phyloP scores from a whole-genome alignment of 2,329 filamentous ascomycete genomes.

The Cucurbitaria berberidis region DNA sequence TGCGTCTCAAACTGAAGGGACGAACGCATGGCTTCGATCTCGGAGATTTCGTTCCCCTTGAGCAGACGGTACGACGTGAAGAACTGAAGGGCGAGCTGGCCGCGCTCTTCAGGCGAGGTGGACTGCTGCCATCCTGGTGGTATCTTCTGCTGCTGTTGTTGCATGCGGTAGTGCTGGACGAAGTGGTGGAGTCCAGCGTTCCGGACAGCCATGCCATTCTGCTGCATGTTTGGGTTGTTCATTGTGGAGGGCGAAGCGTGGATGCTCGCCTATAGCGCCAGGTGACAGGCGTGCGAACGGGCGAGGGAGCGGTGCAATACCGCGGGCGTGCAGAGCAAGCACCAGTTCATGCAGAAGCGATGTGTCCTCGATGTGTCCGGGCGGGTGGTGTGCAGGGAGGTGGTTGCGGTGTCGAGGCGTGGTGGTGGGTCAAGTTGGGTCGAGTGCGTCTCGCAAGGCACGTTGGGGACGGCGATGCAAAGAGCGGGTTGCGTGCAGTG shows the following conservation, averaged over 20 bases:
- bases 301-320: slow-evolving; percentile 24
- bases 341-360: slow-evolving; percentile 29
- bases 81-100: slow-evolving; percentile 40
- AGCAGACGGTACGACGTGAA: slow-evolving; percentile 42
- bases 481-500: neutral
- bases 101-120: slow-evolving; percentile 39
- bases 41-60: slow-evolving; percentile 38
- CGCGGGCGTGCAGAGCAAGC: slow-evolving; percentile 19
- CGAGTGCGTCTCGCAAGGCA: neutral
- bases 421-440: slow-evolving; percentile 3
- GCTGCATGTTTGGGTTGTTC: slow-evolving; percentile 45
- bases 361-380: too few species aligned
- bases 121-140: slow-evolving; percentile 44
- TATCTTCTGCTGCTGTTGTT: slow-evolving; percentile 34
- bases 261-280: slow-evolving; percentile 1
- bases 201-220: slow-evolving; percentile 29
- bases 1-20: slow-evolving; percentile 40
- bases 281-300: slow-evolving; percentile 5
- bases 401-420: slow-evolving; percentile 3
- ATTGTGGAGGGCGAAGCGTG: slow-evolving; percentile 25
- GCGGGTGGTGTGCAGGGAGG: neutral
- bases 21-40: slow-evolving; percentile 35
- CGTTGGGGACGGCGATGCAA: neutral
- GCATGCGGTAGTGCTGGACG: slow-evolving; percentile 35
- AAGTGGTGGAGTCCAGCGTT: slow-evolving; percentile 33